These are phyloP conservation scores for Lagerstroemia speciosa DNA, from an alignment of 345 rosid species.

Conservation along the genomic window DNA sequence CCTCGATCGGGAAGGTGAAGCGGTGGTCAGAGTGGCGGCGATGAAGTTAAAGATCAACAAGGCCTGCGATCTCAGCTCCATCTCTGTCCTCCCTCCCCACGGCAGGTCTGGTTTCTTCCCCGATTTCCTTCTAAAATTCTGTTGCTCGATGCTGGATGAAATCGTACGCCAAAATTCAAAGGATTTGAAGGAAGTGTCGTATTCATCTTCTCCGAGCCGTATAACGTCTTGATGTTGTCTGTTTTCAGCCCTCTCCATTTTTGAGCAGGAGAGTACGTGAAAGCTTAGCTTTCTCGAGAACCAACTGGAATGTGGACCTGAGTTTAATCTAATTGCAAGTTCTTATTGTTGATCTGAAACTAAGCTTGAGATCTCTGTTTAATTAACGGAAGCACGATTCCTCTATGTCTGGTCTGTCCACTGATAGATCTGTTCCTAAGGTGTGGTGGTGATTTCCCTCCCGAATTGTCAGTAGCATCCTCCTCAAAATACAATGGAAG, in stretches of 20 bases:
- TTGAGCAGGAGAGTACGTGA: background rate
- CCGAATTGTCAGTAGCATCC: background rate
- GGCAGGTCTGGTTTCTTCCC: constrained; percentile 37
- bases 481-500: background rate
- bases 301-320: background rate
- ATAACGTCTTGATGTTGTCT: background rate
- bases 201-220: background rate
- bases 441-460: background rate
- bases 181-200: background rate
- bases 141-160: constrained; percentile 1
- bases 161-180: background rate
- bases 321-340: background rate
- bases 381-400: background rate
- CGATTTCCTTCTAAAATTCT: background rate
- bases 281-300: background rate
- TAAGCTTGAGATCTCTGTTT: background rate
- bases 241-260: background rate
- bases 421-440: background rate
- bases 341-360: background rate
- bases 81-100: constrained; percentile 84
- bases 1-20: background rate
- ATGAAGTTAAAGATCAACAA: constrained; percentile 93
- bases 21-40: constrained; percentile 4
- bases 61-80: constrained; percentile 80
- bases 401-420: background rate